Base-by-base conservation (phyloP, 2,329 filamentous ascomycete genomes). In the Macroventuria anomochaeta region DNA sequence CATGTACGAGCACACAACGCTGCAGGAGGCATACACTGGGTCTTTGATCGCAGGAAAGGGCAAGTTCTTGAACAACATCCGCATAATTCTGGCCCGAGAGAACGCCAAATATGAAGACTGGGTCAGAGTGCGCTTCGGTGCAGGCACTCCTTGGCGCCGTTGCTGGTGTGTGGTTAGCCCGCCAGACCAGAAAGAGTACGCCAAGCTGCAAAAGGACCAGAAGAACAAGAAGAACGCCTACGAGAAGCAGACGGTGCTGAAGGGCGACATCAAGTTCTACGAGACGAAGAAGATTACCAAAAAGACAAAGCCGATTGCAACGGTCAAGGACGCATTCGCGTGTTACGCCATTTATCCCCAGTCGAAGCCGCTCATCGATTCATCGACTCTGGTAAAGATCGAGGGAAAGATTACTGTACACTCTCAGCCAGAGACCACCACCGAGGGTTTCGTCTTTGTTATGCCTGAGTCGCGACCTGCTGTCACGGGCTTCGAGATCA, bases 341-440 rank as follows among this genome's bases (percentile, higher is more conserved):
- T 93, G 92, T 13, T 97, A 96, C 71, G 92, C 93, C 43, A 90
- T 99, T 49, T 99, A 99, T 70, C 95, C 95, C 1, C 93, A 97
- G 72, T 89, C 92, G 13, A 96, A 96, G 75, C 89, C 91, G 0
- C 80, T 99, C 32, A 96, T 99, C 53, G 93, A 99, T 63, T 90
- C 93, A 54, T 97, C 95, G 1, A 97, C 93, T 0, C 78, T 99
- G 55, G 84, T 97, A 59, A 99, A 99, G 75, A 84, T 99, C 23
- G 95, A 99, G 76, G 95, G 93, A 8, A 86, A 86, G 58, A 91
- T 99, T 56, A 92, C 89, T 0, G 90, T 97, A 32, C 92, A 97
- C 75, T 88, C 88, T 0, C 84, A 87, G 11, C 87, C 90, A 7
- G 86, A 91, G 20, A 88, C 88, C 0, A 86, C 86, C 2, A 89